Evolutionary conservation across 768 basidiomycete species (phyloP), one percentile per base, ranked within the genome.

Genomic region (Suillus fuscotomentosus): DNA sequence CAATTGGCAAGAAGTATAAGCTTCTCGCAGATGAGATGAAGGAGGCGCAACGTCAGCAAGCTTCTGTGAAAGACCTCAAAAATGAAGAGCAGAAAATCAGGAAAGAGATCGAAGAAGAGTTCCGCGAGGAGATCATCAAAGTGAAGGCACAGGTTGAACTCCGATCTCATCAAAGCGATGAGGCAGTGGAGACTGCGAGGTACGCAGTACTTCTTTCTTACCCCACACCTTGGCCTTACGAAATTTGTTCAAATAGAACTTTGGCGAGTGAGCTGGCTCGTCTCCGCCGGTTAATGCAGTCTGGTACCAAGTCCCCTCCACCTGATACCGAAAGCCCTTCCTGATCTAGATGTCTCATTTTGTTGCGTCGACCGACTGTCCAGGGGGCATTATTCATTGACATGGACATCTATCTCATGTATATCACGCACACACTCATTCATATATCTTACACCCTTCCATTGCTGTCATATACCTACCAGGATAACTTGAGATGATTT

Each of bases 271-370:
- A 93, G 72, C 79, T 93, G 53, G 83, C 85, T 57, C 82, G 90
- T 63, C 77, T 94, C 71, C 82, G 89, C 71, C 82, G 91, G 68
- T 81, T 94, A 47, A 92, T 94, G 86, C 89, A 85, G 70, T 76
- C 78, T 47, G 82, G 84, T 69, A 78, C 81, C 1, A 78, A 76
- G 62, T 69, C 72, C 67, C 68, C 76, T 55, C 68, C 64, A 38
- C 61, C 71, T 63, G 39, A 24, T n/a, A 50, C 50, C 65, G 65
- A 8, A 42, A 22, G 7, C 2, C 24, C 62, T 60, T 50, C 64
- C 59, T 22, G 63, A 42, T 38, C 22, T 70, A 59, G 24, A 27
- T 41, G 41, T 39, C 51, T 15, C 54, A 5, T 5, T 56, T 36
- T 39, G 3, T 27, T 41, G 39, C 57, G 24, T 41, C 15, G 39